These are phyloP conservation scores for Mrakia gelida DNA, from an alignment of 768 basidiomycete species.

Conservation along the genomic window DNA sequence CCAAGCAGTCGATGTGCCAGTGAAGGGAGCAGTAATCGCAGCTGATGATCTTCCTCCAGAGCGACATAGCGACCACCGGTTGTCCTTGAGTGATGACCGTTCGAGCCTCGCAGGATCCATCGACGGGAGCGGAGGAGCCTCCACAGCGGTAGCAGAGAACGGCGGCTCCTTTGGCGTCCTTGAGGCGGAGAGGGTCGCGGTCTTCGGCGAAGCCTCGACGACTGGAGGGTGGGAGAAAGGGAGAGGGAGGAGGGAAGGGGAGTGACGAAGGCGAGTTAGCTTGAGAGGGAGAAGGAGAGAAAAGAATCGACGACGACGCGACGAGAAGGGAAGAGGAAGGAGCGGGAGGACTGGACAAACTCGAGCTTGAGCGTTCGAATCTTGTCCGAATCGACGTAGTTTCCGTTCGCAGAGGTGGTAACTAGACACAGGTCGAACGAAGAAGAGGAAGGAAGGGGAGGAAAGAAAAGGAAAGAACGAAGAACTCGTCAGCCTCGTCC, in stretches of 20 bases:
- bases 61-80: constrained; percentile 34
- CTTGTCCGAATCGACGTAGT: constrained; percentile 76
- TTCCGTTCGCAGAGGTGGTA: constrained; percentile 68
- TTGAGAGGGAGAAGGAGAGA: constrained; percentile 40
- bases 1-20: constrained; percentile 95
- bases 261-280: constrained; percentile 51
- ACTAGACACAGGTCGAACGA: constrained; percentile 51
- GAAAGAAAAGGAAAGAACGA: background rate
- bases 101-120: constrained; percentile 12
- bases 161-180: constrained; percentile 73
- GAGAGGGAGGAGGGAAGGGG: background rate
- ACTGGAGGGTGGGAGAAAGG: constrained; percentile 45
- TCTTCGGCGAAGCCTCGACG: constrained; percentile 87
- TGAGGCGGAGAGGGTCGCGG: constrained; percentile 78
- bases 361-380: constrained; percentile 72
- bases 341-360: constrained; percentile 51
- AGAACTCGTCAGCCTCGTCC: background rate
- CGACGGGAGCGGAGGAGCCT: constrained; percentile 57
- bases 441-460: too few relatives aligned
- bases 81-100: background rate
- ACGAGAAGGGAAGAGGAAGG: constrained; percentile 14
- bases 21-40: constrained; percentile 93
- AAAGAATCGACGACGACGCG: too few relatives aligned
- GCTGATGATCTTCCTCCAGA: constrained; percentile 62
- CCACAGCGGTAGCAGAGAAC: constrained; percentile 91